phyloP scores from a whole-genome alignment of 2,329 filamentous ascomycete species.

The Sarocladium oryzae region DNA sequence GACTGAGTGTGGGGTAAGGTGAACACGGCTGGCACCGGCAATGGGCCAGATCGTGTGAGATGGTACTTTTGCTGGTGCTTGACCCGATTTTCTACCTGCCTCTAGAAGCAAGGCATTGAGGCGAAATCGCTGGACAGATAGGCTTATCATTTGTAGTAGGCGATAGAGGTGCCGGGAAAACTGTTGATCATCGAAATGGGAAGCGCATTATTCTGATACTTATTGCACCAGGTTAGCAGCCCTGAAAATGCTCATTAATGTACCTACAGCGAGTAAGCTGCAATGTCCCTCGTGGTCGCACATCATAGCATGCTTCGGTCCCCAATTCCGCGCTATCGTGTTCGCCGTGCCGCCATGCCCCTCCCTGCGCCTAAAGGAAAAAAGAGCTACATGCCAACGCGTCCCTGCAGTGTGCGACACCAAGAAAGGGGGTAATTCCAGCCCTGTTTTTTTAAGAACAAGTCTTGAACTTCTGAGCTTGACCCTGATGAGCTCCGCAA shows the following conservation, averaged over 20 bases:
- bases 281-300: too few species aligned
- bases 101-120: too few species aligned
- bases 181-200: too few species aligned
- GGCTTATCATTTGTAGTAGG: too few species aligned
- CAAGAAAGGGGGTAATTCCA: background rate
- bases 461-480: background rate
- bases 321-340: background rate
- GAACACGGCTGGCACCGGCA: background rate
- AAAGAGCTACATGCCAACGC: background rate
- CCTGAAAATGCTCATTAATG: too few species aligned
- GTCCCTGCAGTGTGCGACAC: background rate
- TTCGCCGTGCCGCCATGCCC: background rate
- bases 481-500: background rate
- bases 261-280: too few species aligned
- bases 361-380: background rate
- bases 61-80: background rate
- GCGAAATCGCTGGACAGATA: too few species aligned
- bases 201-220: too few species aligned
- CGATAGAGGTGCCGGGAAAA: too few species aligned
- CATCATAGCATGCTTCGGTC: background rate
- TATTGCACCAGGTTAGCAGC: too few species aligned
- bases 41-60: background rate
- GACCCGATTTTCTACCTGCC: too few species aligned
- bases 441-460: background rate
- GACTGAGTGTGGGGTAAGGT: background rate